Percentiles rank a stretch among this genome's conserved stretches.
phyloP scores from a whole-genome alignment of 2,329 filamentous ascomycete species.

The Monilinia aucupariae region DNA sequence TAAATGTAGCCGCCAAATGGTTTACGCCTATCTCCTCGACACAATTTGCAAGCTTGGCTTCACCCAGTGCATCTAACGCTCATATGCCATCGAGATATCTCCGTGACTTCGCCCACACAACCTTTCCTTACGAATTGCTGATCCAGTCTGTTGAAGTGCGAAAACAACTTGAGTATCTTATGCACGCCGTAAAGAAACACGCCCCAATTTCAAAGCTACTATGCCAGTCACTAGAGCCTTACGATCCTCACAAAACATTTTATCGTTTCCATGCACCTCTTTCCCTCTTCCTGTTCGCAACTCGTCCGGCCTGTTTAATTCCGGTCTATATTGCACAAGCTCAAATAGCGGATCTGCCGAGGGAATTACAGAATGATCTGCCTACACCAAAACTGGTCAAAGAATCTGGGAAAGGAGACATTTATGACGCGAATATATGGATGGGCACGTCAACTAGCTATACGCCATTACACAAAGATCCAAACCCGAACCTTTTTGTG shows the following conservation, averaged over 20 bases:
- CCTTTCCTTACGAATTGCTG: constrained; percentile 56
- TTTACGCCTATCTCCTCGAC: constrained; percentile 39
- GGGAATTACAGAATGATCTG: constrained; percentile 56
- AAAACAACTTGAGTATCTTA: background rate
- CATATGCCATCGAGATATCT: constrained; percentile 32
- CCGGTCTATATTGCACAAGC: constrained; percentile 80
- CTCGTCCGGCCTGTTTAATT: background rate
- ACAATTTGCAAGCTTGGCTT: background rate
- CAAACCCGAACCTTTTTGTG: constrained; percentile 88
- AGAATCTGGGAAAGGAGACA: constrained; percentile 65
- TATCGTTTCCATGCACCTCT: constrained; percentile 42
- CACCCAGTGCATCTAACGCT: background rate
- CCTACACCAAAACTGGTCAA: constrained; percentile 60
- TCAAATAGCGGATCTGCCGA: constrained; percentile 63
- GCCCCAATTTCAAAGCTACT: background rate
- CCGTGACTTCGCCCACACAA: constrained; percentile 40
- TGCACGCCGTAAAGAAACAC: background rate
- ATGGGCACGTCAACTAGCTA: constrained; percentile 80
- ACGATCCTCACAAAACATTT: constrained; percentile 36
- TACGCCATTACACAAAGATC: constrained; percentile 86
- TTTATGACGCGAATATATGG: constrained; percentile 88
- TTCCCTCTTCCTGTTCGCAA: constrained; percentile 27
- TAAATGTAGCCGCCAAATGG: constrained; percentile 56
- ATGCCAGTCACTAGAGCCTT: background rate
- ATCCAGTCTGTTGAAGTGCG: constrained; percentile 9